Percentiles rank a stretch among this genome's conserved stretches.
Evolutionary conservation across 257 asterid species (phyloP).

Genomic region (Solanum etuberosum): DNA sequence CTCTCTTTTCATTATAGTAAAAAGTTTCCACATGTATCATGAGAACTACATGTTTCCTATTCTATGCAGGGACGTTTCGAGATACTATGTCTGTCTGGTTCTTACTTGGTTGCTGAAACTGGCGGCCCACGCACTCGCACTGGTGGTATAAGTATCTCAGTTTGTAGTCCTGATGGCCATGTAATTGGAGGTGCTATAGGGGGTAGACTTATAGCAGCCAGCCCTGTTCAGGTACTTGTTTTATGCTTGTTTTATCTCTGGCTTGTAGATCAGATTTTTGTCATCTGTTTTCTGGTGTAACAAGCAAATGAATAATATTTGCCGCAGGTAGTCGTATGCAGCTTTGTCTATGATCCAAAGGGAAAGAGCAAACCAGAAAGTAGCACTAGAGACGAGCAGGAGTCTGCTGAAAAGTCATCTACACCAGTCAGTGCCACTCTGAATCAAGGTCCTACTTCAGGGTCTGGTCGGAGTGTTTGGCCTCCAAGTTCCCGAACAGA

Average conservation of each 20-base stretch:
- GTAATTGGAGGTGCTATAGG: slow-evolving; percentile 66
- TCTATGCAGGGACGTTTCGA: slow-evolving; percentile 52
- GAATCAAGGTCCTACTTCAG: slow-evolving; percentile 28
- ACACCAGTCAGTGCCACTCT: slow-evolving; percentile 22
- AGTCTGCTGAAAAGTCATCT: slow-evolving; percentile 29
- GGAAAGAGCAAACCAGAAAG: slow-evolving; percentile 40
- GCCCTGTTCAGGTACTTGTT: slow-evolving; percentile 37
- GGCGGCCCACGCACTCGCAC: slow-evolving; percentile 51
- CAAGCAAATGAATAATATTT: neutral
- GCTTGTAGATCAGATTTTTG: neutral
- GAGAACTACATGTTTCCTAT: neutral
- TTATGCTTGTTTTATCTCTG: neutral
- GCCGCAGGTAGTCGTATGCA: slow-evolving; percentile 68
- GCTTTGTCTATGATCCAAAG: slow-evolving; percentile 67
- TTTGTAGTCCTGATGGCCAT: slow-evolving; percentile 62
- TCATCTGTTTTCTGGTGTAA: neutral
- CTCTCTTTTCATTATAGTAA: neutral
- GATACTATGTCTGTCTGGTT: slow-evolving; percentile 53
- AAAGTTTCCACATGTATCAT: neutral
- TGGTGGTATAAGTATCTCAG: slow-evolving; percentile 59
- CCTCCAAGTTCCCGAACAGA: slow-evolving; percentile 42
- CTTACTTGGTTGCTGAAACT: slow-evolving; percentile 51
- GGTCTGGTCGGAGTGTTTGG: slow-evolving; percentile 42
- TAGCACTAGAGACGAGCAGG: slow-evolving; percentile 23
- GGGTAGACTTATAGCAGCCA: slow-evolving; percentile 49